Evolutionary conservation across 2,329 filamentous ascomycete species (phyloP), one percentile per base, ranked within the genome.

Genomic region (Xylariaceae sp.): DNA sequence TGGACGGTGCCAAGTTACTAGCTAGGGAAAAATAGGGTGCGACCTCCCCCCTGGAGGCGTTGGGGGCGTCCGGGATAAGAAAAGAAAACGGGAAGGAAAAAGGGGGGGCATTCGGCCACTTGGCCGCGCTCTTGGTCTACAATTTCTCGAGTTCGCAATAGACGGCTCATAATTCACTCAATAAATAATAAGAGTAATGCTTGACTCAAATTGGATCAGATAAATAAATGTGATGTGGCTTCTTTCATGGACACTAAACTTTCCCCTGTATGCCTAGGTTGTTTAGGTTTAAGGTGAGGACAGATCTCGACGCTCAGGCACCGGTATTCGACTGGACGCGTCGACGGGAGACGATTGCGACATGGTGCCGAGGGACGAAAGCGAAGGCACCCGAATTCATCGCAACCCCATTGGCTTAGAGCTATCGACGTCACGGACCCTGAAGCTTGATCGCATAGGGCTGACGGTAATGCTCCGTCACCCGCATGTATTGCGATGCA

Each of bases 291-390:
- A 47, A 48, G 57, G 55, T 54, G 52, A 19, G n/a, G 47, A 44
- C 40, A 20, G 51, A 21, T 47, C 16, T 42, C 23, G 20, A n/a
- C 21, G 50, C 55, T 61, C 63, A 67, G 65, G 65, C 65, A 67
- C 60, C 65, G 52, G 61, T 18, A 64, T 65, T 67, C 57, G 37
- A 54, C 52, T 52, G 19, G 51, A 57, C 52, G 48, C 58, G 55
- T 45, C 53, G 48, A 48, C 49, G 54, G 12, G 40, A 57, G 43
- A 43, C 19, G 43, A 41, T 40, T 32, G 40, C 54, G 20, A 43
- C n/a, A 47, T 23, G 32, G 40, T 32, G 21, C 32, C 21, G 20
- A 43, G 40, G 43, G 42, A 48, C 20, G 42, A 40, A 19, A 32
- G 32, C 19, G 20, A 44, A 64, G 62, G 62, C 62, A 57, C 43